Percentiles rank a stretch among this genome's conserved stretches.
Evolutionary conservation across 139 green algal genomes (phyloP).

Genomic region (Zygnema circumcarinatum): DNA sequence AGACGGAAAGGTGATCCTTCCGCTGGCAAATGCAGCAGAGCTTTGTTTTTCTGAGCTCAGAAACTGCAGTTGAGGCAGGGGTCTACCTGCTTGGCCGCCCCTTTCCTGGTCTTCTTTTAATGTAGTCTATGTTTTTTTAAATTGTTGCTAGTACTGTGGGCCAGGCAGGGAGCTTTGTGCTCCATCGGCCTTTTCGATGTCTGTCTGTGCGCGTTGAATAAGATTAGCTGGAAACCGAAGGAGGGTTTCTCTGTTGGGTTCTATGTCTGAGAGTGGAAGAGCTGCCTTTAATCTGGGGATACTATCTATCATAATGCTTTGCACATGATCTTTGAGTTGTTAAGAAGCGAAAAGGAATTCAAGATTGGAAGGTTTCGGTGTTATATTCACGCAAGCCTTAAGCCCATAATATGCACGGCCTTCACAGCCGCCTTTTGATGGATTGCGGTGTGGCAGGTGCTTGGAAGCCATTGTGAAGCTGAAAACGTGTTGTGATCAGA

Average conservation of each 20-base stretch:
- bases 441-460: slow-evolving; percentile 5
- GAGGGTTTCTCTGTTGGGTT: no score
- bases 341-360: neutral
- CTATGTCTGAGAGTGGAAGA: no score
- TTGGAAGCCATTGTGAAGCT: slow-evolving; percentile 11
- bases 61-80: no score
- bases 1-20: slow-evolving; percentile 3
- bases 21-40: neutral
- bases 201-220: no score
- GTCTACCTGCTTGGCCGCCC: no score
- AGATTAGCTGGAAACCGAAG: no score
- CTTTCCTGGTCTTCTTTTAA: no score
- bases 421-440: neutral
- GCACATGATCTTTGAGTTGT: neutral
- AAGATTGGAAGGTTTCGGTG: no score
- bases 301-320: neutral
- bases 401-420: no score
- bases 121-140: neutral
- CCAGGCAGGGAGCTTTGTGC: neutral
- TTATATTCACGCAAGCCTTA: no score
- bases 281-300: neutral
- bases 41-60: slow-evolving; percentile 10
- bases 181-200: neutral
- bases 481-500: neutral
- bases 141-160: neutral